A percentile compares a stretch with the other conserved stretches of the same genome.
phyloP scores from a whole-genome alignment of 2,329 filamentous ascomycete species.

The Colletotrichum sojae region DNA sequence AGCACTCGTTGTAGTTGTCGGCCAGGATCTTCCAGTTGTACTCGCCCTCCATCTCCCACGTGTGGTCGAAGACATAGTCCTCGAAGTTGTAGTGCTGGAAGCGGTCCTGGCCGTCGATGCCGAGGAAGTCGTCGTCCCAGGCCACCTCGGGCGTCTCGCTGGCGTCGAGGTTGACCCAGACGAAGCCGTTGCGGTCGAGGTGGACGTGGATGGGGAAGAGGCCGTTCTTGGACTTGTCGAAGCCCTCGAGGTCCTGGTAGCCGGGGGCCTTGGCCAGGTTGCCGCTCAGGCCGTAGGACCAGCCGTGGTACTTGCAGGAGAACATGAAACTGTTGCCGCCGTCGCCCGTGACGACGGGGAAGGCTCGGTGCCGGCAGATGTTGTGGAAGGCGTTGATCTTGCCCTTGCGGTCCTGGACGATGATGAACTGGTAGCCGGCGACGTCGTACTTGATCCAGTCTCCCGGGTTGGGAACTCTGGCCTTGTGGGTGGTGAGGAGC shows the following conservation, averaged over 20 bases:
- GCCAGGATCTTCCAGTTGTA: constrained; percentile 74
- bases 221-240: constrained; percentile 69
- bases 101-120: constrained; percentile 60
- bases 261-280: constrained; percentile 72
- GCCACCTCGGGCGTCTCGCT: constrained; percentile 58
- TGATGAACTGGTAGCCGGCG: constrained; percentile 69
- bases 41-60: constrained; percentile 69
- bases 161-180: constrained; percentile 71
- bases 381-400: constrained; percentile 74
- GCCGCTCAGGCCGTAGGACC: constrained; percentile 72
- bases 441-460: constrained; percentile 70
- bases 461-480: constrained; percentile 64
- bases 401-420: constrained; percentile 64
- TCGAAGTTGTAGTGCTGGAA: constrained; percentile 63
- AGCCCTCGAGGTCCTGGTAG: constrained; percentile 69
- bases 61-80: constrained; percentile 70
- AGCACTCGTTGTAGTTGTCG: constrained; percentile 78
- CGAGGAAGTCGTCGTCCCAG: constrained; percentile 67
- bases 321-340: constrained; percentile 67
- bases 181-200: constrained; percentile 67
- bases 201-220: constrained; percentile 69
- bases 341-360: constrained; percentile 67
- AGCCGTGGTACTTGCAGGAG: constrained; percentile 74
- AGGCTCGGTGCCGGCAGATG: constrained; percentile 73
- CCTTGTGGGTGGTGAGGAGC: constrained; percentile 68